Conservation (phyloP, 2,329 filamentous ascomycete genomes). For the Chrysoporthe austroafricana region DNA sequence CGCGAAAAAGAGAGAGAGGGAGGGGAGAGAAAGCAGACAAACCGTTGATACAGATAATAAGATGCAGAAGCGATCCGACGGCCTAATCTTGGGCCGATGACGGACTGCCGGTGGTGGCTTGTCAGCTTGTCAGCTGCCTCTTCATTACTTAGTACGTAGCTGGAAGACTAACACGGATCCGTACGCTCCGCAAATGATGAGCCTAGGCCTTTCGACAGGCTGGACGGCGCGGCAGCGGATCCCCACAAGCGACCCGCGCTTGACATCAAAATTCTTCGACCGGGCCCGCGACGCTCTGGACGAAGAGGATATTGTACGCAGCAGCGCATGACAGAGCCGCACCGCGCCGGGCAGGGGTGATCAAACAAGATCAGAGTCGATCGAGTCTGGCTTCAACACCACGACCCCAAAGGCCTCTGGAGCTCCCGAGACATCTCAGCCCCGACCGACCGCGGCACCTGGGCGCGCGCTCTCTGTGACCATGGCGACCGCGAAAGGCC, state of each 20-base stretch:
- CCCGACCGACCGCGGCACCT: too few species aligned
- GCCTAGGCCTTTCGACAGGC: background rate
- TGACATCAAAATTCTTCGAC: conserved; percentile 15
- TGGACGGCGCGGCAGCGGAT: background rate
- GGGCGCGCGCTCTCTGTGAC: conserved; percentile 22
- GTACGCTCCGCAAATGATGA: conserved; percentile 1
- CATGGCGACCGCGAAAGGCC: conserved; percentile 40
- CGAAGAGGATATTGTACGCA: background rate
- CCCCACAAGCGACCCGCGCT: background rate
- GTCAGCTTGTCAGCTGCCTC: background rate
- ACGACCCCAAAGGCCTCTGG: background rate
- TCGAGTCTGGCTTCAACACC: conserved; percentile 11
- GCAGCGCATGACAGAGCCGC: background rate
- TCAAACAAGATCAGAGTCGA: background rate
- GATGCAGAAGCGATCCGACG: too few species aligned
- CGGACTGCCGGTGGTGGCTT: background rate
- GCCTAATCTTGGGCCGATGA: conserved; percentile 2
- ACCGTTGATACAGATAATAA: too few species aligned
- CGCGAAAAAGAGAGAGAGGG: too few species aligned
- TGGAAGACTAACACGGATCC: background rate
- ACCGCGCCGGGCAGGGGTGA: background rate
- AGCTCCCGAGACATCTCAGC: background rate
- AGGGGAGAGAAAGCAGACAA: too few species aligned
- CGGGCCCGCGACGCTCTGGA: background rate
- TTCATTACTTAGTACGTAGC: background rate